Conservation (phyloP, 257 asterid species). For the Przewalskia tangutica region DNA sequence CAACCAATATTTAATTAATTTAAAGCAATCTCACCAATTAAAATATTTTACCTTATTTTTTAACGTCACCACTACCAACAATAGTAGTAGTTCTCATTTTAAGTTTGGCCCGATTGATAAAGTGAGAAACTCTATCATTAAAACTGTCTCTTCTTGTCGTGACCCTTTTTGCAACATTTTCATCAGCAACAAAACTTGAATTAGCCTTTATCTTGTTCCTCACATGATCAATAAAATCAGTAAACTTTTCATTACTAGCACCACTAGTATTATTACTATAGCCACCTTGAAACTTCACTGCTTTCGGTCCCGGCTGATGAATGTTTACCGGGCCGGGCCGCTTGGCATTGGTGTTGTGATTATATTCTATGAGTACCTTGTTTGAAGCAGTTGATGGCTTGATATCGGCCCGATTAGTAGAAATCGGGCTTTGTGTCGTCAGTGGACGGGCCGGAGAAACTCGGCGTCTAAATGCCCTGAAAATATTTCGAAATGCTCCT, state of each 20-base stretch:
- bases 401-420: not conserved
- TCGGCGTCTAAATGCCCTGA: not conserved
- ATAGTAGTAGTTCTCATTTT: constrained; percentile 27
- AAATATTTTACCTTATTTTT: not conserved
- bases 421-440: not conserved
- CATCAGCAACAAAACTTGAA: constrained; percentile 19
- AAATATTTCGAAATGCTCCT: not conserved
- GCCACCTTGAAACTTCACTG: not conserved
- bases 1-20: not conserved
- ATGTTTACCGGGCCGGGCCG: not conserved
- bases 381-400: not conserved
- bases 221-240: constrained; percentile 21
- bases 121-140: constrained; percentile 30
- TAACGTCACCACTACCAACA: constrained; percentile 6
- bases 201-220: constrained; percentile 23
- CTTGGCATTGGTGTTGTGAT: not conserved
- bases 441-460: not conserved
- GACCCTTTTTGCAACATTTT: not conserved
- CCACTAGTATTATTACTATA: not conserved
- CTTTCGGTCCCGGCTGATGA: not conserved
- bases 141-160: constrained; percentile 42
- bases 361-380: not conserved
- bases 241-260: constrained; percentile 7
- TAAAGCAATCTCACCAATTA: not conserved
- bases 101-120: constrained; percentile 30